Evolutionary conservation across 2,329 filamentous ascomycete genomes (phyloP).

Genomic region (Hymenoscyphus fructigenus): DNA sequence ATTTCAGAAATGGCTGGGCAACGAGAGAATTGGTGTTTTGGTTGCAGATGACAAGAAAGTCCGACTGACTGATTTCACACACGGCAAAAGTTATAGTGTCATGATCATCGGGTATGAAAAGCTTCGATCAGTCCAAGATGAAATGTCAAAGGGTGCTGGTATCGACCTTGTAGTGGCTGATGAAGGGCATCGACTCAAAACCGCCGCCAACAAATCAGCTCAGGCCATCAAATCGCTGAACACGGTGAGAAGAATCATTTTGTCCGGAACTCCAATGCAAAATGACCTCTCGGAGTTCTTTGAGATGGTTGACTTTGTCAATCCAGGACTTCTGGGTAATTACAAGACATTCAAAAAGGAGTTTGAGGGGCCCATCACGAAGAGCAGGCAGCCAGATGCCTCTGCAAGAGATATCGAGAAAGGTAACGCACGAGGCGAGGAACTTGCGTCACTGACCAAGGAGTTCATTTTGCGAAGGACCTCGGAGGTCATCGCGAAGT

Average conservation of each 20-base stretch:
- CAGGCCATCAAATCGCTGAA: constrained; percentile 88
- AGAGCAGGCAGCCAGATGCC: constrained; percentile 50
- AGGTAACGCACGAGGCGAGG: constrained; percentile 70
- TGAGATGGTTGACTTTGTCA: constrained; percentile 89
- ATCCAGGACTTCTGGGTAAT: constrained; percentile 90
- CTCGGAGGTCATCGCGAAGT: constrained; percentile 86
- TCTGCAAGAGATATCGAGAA: constrained; percentile 72
- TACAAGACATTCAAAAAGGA: constrained; percentile 90
- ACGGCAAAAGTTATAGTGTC: constrained; percentile 64
- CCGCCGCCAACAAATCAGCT: constrained; percentile 89
- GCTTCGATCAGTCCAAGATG: constrained; percentile 62
- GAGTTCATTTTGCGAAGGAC: constrained; percentile 84
- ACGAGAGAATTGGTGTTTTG: constrained; percentile 67
- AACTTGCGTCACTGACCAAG: constrained; percentile 88
- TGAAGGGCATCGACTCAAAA: constrained; percentile 96
- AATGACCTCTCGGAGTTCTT: constrained; percentile 95
- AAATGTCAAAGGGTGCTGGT: constrained; percentile 59
- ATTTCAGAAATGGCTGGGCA: constrained; percentile 72
- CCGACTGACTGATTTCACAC: constrained; percentile 66
- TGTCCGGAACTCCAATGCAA: constrained; percentile 83
- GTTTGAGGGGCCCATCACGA: constrained; percentile 89
- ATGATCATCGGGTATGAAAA: constrained; percentile 77
- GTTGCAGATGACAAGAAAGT: constrained; percentile 59
- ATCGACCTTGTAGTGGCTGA: constrained; percentile 93
- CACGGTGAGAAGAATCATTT: constrained; percentile 48